Percentiles rank a stretch among this genome's conserved stretches.
phyloP scores from a whole-genome alignment of 345 rosid species.

The Populus davidiana region DNA sequence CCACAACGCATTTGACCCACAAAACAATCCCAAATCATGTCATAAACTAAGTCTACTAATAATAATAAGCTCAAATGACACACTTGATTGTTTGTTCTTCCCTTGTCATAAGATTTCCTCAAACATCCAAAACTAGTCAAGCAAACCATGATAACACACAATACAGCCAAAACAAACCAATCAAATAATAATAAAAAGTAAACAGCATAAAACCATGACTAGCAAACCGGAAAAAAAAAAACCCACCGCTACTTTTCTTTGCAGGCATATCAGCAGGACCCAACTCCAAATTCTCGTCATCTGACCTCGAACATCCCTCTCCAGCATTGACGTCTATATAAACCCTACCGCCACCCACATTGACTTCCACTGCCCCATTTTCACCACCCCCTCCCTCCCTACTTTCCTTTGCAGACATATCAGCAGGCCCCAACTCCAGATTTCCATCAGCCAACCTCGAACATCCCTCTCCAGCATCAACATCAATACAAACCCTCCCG shows the following conservation, averaged over 20 bases:
- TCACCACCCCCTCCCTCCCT: neutral
- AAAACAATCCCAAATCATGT: neutral
- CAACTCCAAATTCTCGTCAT: neutral
- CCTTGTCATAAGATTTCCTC: neutral
- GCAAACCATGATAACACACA: neutral
- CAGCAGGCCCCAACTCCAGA: neutral
- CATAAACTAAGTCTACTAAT: neutral
- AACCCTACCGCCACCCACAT: neutral
- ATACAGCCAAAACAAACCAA: neutral
- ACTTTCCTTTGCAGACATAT: neutral
- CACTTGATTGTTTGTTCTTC: neutral
- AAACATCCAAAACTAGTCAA: neutral
- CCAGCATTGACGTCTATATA: neutral
- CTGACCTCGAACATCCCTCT: neutral
- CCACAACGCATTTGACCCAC: neutral
- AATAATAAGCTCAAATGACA: neutral
- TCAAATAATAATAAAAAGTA: neutral
- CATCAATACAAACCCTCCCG: neutral
- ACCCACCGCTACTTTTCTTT: neutral
- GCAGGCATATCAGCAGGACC: neutral
- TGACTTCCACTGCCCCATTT: neutral
- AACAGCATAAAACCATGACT: neutral
- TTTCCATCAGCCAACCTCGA: slow-evolving; percentile 1
- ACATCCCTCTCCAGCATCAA: neutral
- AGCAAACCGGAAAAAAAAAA: neutral